A percentile compares a stretch with the other conserved stretches of the same genome.
Evolutionary conservation across 495 filamentous ascomycete genomes (phyloP).

Genomic region (Daldinia vernicosa): DNA sequence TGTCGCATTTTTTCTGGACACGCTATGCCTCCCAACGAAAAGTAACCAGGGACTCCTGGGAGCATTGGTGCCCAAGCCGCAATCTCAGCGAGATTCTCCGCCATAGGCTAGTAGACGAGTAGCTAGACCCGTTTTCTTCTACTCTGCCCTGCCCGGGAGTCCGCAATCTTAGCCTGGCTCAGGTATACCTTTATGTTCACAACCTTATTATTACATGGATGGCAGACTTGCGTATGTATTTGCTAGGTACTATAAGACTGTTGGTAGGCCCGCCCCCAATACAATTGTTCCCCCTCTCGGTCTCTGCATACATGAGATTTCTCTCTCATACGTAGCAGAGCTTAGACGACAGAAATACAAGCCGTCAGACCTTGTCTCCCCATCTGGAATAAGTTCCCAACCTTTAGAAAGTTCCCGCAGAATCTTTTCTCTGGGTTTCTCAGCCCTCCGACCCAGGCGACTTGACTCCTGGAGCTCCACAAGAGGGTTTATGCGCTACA

Average conservation of each 20-base stretch:
- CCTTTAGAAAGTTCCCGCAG: conserved; percentile 17
- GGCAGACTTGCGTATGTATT: conserved; percentile 34
- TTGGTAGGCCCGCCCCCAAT: conserved; percentile 46
- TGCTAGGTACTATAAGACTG: conserved; percentile 53
- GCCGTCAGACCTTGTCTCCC: conserved; percentile 25
- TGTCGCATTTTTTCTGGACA: conserved; percentile 44
- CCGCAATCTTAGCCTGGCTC: conserved; percentile 40
- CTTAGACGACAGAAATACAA: conserved; percentile 48
- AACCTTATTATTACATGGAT: conserved; percentile 41
- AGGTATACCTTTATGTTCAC: conserved; percentile 43
- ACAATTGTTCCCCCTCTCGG: conserved; percentile 29
- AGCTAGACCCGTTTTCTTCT: conserved; percentile 44
- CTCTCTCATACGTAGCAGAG: conserved; percentile 44
- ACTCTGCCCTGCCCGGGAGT: conserved; percentile 34
- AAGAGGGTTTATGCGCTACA: conserved; percentile 33
- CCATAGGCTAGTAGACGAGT: conserved; percentile 46
- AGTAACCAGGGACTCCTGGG: conserved; percentile 50
- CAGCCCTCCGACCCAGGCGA: conserved; percentile 38
- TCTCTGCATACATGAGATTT: conserved; percentile 44
- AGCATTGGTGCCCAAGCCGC: conserved; percentile 63
- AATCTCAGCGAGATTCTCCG: conserved; percentile 46
- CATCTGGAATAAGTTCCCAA: conserved; percentile 35
- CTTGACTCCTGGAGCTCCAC: conserved; percentile 34
- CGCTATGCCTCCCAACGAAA: conserved; percentile 41
- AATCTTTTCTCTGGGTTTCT: conserved; percentile 33